Base-by-base conservation (phyloP, 1,284 basidiomycete species). In the Moesziomyces globuligerus region DNA sequence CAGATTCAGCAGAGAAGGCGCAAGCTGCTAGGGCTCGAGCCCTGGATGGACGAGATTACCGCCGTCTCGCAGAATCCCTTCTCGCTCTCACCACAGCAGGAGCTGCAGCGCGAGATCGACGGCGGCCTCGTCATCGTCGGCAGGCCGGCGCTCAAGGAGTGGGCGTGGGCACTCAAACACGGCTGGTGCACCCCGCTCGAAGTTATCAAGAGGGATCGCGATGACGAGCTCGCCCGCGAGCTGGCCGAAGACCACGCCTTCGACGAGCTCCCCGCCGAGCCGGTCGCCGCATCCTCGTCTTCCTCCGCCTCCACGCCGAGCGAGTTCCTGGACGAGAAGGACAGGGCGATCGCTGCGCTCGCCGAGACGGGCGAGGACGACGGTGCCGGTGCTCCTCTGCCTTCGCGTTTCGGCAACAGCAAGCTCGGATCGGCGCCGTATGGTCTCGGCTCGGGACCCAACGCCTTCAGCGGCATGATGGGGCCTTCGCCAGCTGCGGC, bases 91-190 rank as follows among this genome's bases (percentile, higher is more conserved):
- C 87, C 86, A 1, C 77, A 88, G 28, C 86, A 88, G 75, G 85
- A 85, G 54, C 87, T 86, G 8, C 83, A 87, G 62, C 86, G 88
- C 32, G 89, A 90, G 74, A 84, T 93, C 11, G 88, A 90, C 24
- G 93, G 93, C 5, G 94, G 93, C 1, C 86, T 90, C 39, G 86
- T 98, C 52, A 85, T 98, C 51, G 84, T 98, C n/a, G 96, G 96
- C 7, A 87, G 95, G 55, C 90, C 91, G 32, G 91, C 93, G 1
- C 87, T 94, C 83, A 98, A 98, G 84, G 95, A 98, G 84, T 98
- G 92, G 83, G 88, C 96, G 86, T 87, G 89, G 60, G 95, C 94
- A 1, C 81, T 98, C 49, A 88, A 88, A 76, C 86, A 87, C 48
- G 95, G 96, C 0, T 98, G 92, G 91, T 88, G 88, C 18, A 72